Conservation (phyloP, 352 stramenopile species). For the Phytophthora chlamydospora region DNA sequence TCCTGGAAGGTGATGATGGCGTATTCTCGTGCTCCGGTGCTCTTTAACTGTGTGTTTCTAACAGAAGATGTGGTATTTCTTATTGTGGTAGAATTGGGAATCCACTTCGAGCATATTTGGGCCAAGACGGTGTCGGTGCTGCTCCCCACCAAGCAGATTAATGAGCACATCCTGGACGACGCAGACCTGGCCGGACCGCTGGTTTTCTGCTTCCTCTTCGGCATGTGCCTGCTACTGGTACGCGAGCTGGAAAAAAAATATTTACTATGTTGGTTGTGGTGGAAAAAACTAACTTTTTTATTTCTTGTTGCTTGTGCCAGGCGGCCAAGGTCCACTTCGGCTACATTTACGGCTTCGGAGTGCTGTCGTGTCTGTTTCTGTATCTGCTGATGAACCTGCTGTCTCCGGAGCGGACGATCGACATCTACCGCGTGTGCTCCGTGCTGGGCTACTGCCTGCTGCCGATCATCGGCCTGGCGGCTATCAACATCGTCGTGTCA, state of each 20-base stretch:
- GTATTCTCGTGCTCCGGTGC: conserved; percentile 5
- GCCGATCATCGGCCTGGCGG: conserved; percentile 95
- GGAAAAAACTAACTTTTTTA: conserved; percentile 1
- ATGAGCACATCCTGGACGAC: conserved; percentile 91
- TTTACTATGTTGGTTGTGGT: conserved; percentile 2
- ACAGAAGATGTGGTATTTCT: conserved; percentile 5
- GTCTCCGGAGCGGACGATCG: conserved; percentile 84
- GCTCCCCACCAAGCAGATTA: conserved; percentile 91
- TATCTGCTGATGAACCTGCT: conserved; percentile 97
- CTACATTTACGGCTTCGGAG: conserved; percentile 98
- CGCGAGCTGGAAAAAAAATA: conserved; percentile 4
- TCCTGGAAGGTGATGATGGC: conserved; percentile 89
- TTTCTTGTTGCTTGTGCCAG: conserved; percentile 32
- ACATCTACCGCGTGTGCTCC: conserved; percentile 93
- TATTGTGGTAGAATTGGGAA: conserved; percentile 90
- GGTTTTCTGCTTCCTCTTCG: conserved; percentile 95
- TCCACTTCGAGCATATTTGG: conserved; percentile 98
- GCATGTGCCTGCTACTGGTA: conserved; percentile 94
- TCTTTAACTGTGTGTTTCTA: conserved; percentile 8
- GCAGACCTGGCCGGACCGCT: conserved; percentile 95
- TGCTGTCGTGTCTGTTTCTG: conserved; percentile 96
- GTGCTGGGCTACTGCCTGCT: conserved; percentile 98
- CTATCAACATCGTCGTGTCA: conserved; percentile 92
- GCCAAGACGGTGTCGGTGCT: conserved; percentile 96
- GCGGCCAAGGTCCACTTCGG: conserved; percentile 96